Conservation (phyloP, 192 early-diverging fungal species). For the Haplosporangium gracile region DNA sequence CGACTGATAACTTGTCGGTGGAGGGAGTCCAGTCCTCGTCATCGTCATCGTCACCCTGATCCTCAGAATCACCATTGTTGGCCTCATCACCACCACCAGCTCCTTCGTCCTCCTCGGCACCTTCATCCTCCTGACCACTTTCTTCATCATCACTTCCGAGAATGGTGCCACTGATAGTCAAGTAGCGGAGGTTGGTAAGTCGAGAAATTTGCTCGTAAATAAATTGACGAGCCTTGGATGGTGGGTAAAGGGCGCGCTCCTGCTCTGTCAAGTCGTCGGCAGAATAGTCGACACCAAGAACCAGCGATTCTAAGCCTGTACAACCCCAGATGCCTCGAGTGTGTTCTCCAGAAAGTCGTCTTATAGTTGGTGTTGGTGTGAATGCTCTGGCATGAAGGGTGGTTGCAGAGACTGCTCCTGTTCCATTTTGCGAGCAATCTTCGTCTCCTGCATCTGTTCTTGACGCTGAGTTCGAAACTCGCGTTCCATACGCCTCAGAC, state of each 20-base stretch:
- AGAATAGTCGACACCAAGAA: conserved; percentile 18
- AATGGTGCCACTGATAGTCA: conserved; percentile 12
- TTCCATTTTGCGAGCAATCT: neutral
- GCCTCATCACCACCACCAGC: neutral
- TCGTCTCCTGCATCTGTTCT: neutral
- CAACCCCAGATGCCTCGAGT: conserved; percentile 20
- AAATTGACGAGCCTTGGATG: conserved; percentile 26
- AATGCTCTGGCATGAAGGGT: neutral
- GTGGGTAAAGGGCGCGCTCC: conserved; percentile 11
- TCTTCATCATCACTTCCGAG: neutral
- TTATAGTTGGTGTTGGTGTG: no score
- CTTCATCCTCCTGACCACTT: neutral
- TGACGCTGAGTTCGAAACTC: neutral
- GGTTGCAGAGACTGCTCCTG: neutral
- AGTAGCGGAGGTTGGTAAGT: conserved; percentile 23
- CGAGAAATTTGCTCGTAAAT: conserved; percentile 35
- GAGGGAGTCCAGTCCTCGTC: neutral
- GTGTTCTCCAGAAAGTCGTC: neutral
- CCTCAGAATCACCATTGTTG: neutral
- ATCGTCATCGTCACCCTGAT: neutral
- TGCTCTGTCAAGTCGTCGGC: conserved; percentile 8
- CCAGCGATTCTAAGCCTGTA: conserved; percentile 17
- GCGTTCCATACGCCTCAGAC: conserved; percentile 17
- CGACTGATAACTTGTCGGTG: neutral
- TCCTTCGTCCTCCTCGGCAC: neutral